Evolutionary conservation across 2,329 filamentous ascomycete genomes (phyloP), one percentile per base, ranked within the genome.

Genomic region (Penicillium sclerotiorum): DNA sequence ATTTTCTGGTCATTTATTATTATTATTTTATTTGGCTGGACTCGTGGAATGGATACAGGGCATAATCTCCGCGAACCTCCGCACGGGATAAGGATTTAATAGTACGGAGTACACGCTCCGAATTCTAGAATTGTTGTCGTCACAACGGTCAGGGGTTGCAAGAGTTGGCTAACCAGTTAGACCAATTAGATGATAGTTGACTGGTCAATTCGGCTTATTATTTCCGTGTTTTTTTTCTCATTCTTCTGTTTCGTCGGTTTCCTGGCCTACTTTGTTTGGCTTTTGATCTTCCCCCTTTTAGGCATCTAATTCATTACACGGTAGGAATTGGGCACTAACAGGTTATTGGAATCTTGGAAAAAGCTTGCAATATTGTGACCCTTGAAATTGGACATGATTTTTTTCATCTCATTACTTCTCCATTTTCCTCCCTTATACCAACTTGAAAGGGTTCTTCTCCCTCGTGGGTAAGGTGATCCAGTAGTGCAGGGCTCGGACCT

Each of bases 1-100:
- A 33, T 49, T 37, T 37, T 33, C 36, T 44, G 33, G 18, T 50
- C 27, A 13, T 11, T 32, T 40, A 7, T 8, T 3, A 36, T 45
- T 22, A 8, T 35, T 23, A 36, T 23, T 25, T 35, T 20, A 8
- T 12, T 45, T 17, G 21, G 23, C 18, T 15, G n/a, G 37, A n/a
- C n/a, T n/a, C n/a, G n/a, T n/a, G 17, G 37, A 27, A 40, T 41
- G 20, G 32, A 27, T 37, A 18, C 28, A 33, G 25, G 18, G 27
- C 13, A 43, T 43, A 56, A 56, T 49, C 32, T 56, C 55, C 50
- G 53, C 41, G 37, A 36, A 36, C 18, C 45, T 41, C 47, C 50
- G 50, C 25, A 53, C 17, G 25, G 37, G 45, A 33, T 41, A 20
- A 47, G 22, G 38, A 23, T 30, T 45, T 45, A 41, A n/a, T n/a